Evolutionary conservation across 2,329 filamentous ascomycete species (phyloP).

Genomic region (Cladosporium sp.): DNA sequence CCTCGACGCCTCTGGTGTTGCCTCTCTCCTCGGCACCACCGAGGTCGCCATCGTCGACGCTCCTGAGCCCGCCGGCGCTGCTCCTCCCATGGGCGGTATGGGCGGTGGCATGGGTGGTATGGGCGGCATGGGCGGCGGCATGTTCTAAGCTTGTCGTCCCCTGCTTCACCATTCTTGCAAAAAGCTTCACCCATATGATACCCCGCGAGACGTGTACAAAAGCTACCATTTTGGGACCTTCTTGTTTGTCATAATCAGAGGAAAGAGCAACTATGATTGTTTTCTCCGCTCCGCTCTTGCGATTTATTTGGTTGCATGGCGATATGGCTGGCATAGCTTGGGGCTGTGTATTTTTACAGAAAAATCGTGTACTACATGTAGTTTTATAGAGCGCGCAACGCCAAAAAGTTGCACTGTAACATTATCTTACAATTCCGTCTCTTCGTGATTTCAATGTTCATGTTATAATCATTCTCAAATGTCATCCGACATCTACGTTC

Average conservation of each 20-base stretch:
- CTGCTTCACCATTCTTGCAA: neutral
- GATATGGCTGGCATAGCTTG: slow-evolving; percentile 9
- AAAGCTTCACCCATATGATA: slow-evolving; percentile 19
- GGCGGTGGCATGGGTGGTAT: slow-evolving; percentile 62
- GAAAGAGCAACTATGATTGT: neutral
- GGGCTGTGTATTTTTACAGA: slow-evolving; percentile 10
- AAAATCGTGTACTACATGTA: neutral
- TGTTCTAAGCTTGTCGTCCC: slow-evolving; percentile 56
- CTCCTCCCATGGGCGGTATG: slow-evolving; percentile 49
- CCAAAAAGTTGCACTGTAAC: slow-evolving; percentile 1
- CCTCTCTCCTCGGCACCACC: slow-evolving; percentile 93
- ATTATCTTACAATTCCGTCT: neutral
- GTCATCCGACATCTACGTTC: neutral
- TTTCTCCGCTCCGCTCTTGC: slow-evolving; percentile 4
- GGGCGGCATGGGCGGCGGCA: slow-evolving; percentile 60
- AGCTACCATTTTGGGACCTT: slow-evolving; percentile 19
- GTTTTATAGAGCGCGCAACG: slow-evolving; percentile 7
- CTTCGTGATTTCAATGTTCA: neutral
- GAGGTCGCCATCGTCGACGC: slow-evolving; percentile 98
- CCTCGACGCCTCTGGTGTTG: slow-evolving; percentile 91
- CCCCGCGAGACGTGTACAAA: slow-evolving; percentile 21
- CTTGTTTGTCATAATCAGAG: slow-evolving; percentile 14
- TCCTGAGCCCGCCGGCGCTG: slow-evolving; percentile 77
- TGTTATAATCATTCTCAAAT: neutral
- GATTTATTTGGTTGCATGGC: slow-evolving; percentile 8